A percentile compares a stretch with the other conserved stretches of the same genome.
These are phyloP conservation scores for Pythium aristosporum DNA, from an alignment of 352 stramenopile species.

Conservation along the genomic window DNA sequence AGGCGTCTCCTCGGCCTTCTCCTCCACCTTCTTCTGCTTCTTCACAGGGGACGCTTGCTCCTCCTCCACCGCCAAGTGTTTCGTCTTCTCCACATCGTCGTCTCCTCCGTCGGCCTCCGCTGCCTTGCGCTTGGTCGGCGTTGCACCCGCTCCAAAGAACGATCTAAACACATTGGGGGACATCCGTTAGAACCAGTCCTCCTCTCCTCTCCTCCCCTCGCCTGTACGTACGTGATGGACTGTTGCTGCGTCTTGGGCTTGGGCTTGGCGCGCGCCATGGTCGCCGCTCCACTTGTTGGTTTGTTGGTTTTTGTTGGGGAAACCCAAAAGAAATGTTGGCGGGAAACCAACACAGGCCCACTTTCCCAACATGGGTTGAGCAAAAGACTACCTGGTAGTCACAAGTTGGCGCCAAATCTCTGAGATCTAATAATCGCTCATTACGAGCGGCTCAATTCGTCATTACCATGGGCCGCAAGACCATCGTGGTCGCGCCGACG, in stretches of 20 bases:
- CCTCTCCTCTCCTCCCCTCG: not conserved
- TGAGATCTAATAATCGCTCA: conserved; percentile 12
- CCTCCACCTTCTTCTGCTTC: conserved; percentile 22
- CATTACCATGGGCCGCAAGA: conserved; percentile 40
- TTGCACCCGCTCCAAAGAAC: conserved; percentile 50
- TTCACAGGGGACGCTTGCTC: conserved; percentile 14
- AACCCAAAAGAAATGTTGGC: conserved; percentile 11
- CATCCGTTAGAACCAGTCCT: not conserved
- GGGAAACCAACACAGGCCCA: conserved; percentile 2
- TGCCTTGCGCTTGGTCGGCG: conserved; percentile 39
- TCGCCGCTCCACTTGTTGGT: not conserved
- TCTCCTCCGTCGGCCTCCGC: not conserved
- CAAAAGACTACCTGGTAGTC: conserved; percentile 9
- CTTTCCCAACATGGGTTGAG: conserved; percentile 9
- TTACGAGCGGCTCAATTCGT: conserved; percentile 4
- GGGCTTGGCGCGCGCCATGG: conserved; percentile 9
- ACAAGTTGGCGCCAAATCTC: conserved; percentile 22
- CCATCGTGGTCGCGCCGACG: conserved; percentile 49
- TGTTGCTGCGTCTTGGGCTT: conserved; percentile 52
- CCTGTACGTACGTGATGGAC: conserved; percentile 57
- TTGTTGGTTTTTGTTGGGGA: conserved; percentile 15
- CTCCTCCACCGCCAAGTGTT: conserved; percentile 8
- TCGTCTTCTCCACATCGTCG: not conserved
- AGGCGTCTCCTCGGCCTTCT: not conserved
- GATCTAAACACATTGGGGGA: conserved; percentile 24